These are phyloP conservation scores for Paraconiothyrium sp. DNA, from an alignment of 2,329 filamentous ascomycete species.

Conservation along the genomic window DNA sequence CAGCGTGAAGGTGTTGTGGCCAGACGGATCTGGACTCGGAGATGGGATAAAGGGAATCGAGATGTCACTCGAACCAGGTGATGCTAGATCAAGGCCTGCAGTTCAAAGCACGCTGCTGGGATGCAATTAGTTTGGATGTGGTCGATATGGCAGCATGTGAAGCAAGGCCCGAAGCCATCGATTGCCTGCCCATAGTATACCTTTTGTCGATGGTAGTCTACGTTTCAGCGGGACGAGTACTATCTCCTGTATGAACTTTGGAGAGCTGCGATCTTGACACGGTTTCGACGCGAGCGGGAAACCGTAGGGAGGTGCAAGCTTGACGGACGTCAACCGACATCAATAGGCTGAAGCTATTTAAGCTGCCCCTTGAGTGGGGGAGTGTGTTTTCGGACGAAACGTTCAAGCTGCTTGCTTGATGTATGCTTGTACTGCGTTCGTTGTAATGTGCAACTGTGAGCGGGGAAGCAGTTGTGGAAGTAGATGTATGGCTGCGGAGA, in stretches of 20 bases:
- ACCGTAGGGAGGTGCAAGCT: slow-evolving; percentile 63
- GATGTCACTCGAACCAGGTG: slow-evolving; percentile 47
- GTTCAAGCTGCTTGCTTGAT: slow-evolving; percentile 31
- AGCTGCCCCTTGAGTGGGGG: slow-evolving; percentile 40
- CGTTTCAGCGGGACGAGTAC: slow-evolving; percentile 57
- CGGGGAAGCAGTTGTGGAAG: slow-evolving; percentile 29
- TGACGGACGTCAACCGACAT: slow-evolving; percentile 69
- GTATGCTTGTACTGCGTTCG: slow-evolving; percentile 27
- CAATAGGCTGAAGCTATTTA: slow-evolving; percentile 51
- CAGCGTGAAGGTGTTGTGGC: slow-evolving; percentile 51
- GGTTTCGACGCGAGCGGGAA: slow-evolving; percentile 64
- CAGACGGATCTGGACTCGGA: slow-evolving; percentile 34
- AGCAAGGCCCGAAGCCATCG: slow-evolving; percentile 44
- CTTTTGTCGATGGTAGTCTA: slow-evolving; percentile 43
- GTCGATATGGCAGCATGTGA: slow-evolving; percentile 31
- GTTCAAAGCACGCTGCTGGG: slow-evolving; percentile 48
- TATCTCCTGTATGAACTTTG: slow-evolving; percentile 65
- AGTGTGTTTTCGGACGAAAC: slow-evolving; percentile 23
- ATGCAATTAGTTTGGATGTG: slow-evolving; percentile 45
- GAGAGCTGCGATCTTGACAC: slow-evolving; percentile 67
- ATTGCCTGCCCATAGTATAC: slow-evolving; percentile 50
- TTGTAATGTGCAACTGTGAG: slow-evolving; percentile 32
- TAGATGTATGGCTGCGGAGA: slow-evolving; percentile 35
- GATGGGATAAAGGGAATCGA: slow-evolving; percentile 10
- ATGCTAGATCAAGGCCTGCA: slow-evolving; percentile 34